Base-by-base conservation (phyloP, 2,329 filamentous ascomycete species). In the Aspergillus sp. region DNA sequence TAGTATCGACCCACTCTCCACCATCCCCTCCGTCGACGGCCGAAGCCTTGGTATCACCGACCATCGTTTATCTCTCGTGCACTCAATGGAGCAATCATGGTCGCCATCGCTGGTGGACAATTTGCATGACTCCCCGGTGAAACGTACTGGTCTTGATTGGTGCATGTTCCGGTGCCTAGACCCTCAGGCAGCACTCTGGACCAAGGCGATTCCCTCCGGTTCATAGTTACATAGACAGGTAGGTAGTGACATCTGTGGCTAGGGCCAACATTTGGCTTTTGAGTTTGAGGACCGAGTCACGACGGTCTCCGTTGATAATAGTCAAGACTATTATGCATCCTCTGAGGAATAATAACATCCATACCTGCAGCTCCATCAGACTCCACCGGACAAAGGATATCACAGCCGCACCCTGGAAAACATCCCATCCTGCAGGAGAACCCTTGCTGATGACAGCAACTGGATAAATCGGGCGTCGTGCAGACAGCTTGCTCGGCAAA, bases 261-360 rank as follows among this genome's bases (percentile, higher is more conserved):
- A 22, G 22, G 22, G 7, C 5, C 22, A 22, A 22, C 5, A 35
- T 35, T 49, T 53, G 52, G 49, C 35, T 55, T 59, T 57, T 59
- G 56, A 51, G 50, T 57, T 57, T 51, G 44, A 47, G 24, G 38
- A 49, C 45, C 47, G 49, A 46, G 26, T 47, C 30, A 46, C 49
- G 42, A 42, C 45, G 41, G 53, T 32, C 42, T 43, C 48, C 45
- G 41, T 51, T 49, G 45, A 53, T 42, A 30, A 30, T 8, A 30
- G 26, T 30, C 9, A 30, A 30, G 26, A 11, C 10, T 30, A 30
- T 30, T 30, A 30, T 30, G 9, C 35, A 38, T n/a, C 35, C 35
- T 38, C 14, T 38, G 35, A 47, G 45, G 32, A 49, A 47, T 50
- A 40, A 33, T 36, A 57, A 43, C 48, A 53, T 55, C 45, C 45